These are phyloP conservation scores for Penicillium longicatenatum DNA, from an alignment of 495 filamentous ascomycete species.

Conservation along the genomic window DNA sequence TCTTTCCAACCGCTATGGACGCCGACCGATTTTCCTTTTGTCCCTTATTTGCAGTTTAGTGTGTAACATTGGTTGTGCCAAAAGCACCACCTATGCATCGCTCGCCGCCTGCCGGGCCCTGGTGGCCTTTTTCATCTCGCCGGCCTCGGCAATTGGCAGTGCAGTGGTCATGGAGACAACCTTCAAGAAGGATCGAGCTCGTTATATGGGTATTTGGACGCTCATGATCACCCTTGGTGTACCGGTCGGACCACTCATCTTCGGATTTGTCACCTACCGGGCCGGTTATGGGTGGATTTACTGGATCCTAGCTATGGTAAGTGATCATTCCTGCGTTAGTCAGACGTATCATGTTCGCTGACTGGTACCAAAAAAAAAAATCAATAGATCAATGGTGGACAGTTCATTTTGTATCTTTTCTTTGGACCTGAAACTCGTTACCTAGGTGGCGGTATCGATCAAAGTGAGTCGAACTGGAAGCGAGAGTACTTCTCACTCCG, in stretches of 20 bases:
- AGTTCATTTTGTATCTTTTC: constrained; percentile 56
- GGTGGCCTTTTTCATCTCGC: constrained; percentile 54
- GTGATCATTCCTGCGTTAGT: constrained; percentile 8
- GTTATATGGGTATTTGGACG: constrained; percentile 58
- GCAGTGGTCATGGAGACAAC: constrained; percentile 55
- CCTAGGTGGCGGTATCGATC: constrained; percentile 30
- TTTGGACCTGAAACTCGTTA: constrained; percentile 59
- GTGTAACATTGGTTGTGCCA: constrained; percentile 51
- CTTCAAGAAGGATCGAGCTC: constrained; percentile 50
- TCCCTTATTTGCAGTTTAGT: constrained; percentile 47
- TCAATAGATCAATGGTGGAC: constrained; percentile 50
- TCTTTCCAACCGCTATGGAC: constrained; percentile 55
- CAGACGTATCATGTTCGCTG: constrained; percentile 32
- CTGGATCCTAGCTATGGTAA: constrained; percentile 48
- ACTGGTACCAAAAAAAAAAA: not conserved
- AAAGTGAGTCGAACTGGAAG: constrained; percentile 29
- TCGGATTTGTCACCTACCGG: constrained; percentile 48
- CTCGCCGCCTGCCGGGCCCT: constrained; percentile 50
- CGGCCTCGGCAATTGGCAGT: constrained; percentile 54
- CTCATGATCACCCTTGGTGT: constrained; percentile 53
- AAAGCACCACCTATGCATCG: constrained; percentile 41
- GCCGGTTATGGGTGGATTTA: constrained; percentile 47
- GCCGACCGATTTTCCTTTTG: constrained; percentile 53
- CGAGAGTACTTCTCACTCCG: constrained; percentile 44
- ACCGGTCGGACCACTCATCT: constrained; percentile 48